phyloP scores from a whole-genome alignment of 1,284 basidiomycete species.

The Schizophyllum commune region DNA sequence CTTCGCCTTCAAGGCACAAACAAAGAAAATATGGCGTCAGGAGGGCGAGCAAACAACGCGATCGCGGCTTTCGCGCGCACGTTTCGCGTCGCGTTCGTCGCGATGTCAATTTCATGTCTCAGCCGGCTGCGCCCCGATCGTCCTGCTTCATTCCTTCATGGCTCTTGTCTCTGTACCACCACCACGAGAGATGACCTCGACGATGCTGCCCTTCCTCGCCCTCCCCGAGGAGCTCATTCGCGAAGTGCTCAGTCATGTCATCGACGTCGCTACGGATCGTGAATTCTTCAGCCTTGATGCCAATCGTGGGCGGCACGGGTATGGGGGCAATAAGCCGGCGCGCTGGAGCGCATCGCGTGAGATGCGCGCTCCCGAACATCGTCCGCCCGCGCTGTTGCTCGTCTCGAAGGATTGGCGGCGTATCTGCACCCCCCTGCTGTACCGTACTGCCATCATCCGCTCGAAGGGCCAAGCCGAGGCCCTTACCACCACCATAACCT shows the following conservation, averaged over 20 bases:
- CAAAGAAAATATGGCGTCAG: not conserved
- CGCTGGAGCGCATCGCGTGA: not conserved
- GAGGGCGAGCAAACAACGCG: not conserved
- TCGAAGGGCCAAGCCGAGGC: conserved; percentile 9
- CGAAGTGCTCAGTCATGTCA: conserved; percentile 3
- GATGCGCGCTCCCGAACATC: not conserved
- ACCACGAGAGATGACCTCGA: not conserved
- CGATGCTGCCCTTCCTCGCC: not conserved
- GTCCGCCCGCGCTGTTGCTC: conserved; percentile 6
- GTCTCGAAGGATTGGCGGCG: conserved; percentile 11
- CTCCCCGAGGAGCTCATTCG: conserved; percentile 9
- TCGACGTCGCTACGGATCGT: conserved; percentile 1
- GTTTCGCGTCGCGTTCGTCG: not conserved
- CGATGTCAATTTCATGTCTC: not conserved
- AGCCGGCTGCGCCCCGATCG: not conserved
- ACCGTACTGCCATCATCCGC: conserved; percentile 8
- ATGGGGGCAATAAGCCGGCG: not conserved
- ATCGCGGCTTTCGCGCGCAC: not conserved
- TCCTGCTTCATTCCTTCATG: not conserved
- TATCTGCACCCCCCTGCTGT: conserved; percentile 9
- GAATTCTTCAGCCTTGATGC: not conserved
- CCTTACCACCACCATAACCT: not conserved
- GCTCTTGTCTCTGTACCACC: not conserved
- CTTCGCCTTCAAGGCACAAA: not conserved
- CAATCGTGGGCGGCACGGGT: not conserved